These are phyloP conservation scores for Orbilia blumenaviensis DNA, from an alignment of 2,329 filamentous ascomycete genomes.

Conservation along the genomic window DNA sequence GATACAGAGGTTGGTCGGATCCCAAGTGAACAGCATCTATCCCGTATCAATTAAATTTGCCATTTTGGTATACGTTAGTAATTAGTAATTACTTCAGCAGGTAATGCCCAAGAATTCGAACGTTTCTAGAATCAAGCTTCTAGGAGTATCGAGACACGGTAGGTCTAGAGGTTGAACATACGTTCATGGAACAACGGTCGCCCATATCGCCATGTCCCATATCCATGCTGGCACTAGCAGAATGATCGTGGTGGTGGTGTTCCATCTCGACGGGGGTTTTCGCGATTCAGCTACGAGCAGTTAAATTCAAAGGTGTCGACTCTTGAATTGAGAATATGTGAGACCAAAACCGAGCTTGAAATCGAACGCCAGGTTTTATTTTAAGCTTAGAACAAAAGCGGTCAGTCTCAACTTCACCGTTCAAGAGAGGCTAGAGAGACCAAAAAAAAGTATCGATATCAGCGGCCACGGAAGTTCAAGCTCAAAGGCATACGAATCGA, in stretches of 20 bases:
- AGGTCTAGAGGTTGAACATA: neutral
- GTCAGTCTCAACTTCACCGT: neutral
- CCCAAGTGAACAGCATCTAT: constrained; percentile 98
- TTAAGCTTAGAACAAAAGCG: too few species aligned
- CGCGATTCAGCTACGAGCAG: neutral
- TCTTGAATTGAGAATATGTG: too few species aligned
- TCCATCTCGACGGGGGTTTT: constrained; percentile 42
- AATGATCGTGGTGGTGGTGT: constrained; percentile 41
- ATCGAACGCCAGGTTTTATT: too few species aligned
- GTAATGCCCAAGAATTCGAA: too few species aligned
- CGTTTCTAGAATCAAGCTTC: too few species aligned
- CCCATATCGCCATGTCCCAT: constrained; percentile 56
- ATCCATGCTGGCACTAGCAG: constrained; percentile 33
- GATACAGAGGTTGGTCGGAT: constrained; percentile 91
- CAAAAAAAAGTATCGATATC: neutral
- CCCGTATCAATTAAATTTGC: neutral
- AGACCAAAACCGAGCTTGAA: too few species aligned
- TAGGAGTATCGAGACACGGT: too few species aligned
- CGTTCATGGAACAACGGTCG: constrained; percentile 57
- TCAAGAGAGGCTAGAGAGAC: too few species aligned
- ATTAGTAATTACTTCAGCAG: too few species aligned
- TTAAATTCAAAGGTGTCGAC: too few species aligned
- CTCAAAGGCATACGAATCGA: neutral
- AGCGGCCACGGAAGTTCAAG: neutral
- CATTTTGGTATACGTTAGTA: too few species aligned